A percentile compares a stretch with the other conserved stretches of the same genome.
Evolutionary conservation across 345 rosid genomes (phyloP).

Genomic region (rapeseed (Brassica napus)): DNA sequence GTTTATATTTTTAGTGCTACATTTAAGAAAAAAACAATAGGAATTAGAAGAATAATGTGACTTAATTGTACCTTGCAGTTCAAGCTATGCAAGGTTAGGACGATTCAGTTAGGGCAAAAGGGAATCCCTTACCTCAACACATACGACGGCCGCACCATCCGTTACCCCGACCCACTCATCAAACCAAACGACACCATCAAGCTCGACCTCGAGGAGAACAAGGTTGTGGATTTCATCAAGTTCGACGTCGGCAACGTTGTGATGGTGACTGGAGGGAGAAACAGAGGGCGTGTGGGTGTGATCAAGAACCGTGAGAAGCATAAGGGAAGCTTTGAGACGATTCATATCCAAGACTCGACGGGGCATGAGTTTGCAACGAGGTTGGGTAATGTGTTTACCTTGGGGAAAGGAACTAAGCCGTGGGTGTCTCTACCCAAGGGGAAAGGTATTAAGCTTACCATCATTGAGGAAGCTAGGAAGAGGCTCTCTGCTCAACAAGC

Average conservation of each 20-base stretch:
- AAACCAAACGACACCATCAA: conserved; percentile 85
- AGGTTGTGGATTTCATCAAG: conserved; percentile 77
- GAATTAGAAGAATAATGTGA: not conserved
- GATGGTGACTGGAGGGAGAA: conserved; percentile 93
- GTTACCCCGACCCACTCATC: conserved; percentile 89
- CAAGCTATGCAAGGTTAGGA: conserved; percentile 83
- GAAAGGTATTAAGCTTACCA: conserved; percentile 77
- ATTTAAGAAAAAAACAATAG: too few relatives aligned
- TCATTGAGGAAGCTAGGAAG: conserved; percentile 87
- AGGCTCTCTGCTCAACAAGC: conserved; percentile 52
- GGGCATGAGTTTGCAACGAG: conserved; percentile 95
- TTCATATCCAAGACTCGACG: conserved; percentile 69
- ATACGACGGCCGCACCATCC: conserved; percentile 84
- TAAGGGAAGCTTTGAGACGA: conserved; percentile 85
- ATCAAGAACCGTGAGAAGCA: conserved; percentile 84
- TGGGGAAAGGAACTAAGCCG: conserved; percentile 82
- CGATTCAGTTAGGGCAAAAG: conserved; percentile 71
- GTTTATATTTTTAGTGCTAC: too few relatives aligned
- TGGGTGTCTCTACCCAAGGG: conserved; percentile 93
- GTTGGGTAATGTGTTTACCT: conserved; percentile 69
- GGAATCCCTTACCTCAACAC: conserved; percentile 85
- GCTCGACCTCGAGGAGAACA: conserved; percentile 73
- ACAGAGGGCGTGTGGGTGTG: conserved; percentile 85
- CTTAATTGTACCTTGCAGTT: conserved; percentile 42
- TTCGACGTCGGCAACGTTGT: conserved; percentile 88